Evolutionary conservation across 208 protist genomes (phyloP).

Genomic region (Tritrichomonas foetus): DNA sequence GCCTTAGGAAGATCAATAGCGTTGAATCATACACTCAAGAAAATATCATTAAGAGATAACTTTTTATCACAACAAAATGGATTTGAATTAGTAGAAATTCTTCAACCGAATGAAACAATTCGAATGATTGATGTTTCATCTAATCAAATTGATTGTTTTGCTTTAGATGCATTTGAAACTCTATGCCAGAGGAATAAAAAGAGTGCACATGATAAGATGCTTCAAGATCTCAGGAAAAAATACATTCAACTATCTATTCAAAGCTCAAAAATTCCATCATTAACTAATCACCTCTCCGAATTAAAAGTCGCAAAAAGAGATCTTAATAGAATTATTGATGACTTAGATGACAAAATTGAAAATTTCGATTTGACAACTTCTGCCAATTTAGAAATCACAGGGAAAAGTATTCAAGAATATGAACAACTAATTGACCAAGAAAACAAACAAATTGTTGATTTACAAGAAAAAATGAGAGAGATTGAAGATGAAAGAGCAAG

Average conservation of each 20-base stretch:
- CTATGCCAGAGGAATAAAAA: background rate
- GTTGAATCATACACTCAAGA: background rate
- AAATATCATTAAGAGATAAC: background rate
- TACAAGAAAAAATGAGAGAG: too few relatives aligned
- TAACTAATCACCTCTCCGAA: too few relatives aligned
- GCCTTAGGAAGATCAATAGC: background rate
- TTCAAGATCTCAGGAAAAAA: background rate
- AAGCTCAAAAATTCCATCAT: background rate
- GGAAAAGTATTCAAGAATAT: too few relatives aligned
- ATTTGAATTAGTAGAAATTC: background rate
- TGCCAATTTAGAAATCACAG: too few relatives aligned
- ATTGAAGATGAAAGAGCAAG: too few relatives aligned
- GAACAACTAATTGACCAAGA: too few relatives aligned
- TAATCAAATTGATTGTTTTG: slow-evolving; percentile 27
- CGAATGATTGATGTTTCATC: background rate
- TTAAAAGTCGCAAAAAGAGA: too few relatives aligned
- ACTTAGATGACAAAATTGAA: too few relatives aligned
- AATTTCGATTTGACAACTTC: too few relatives aligned
- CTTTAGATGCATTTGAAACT: background rate
- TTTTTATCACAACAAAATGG: background rate
- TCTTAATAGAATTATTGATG: too few relatives aligned
- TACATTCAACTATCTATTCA: slow-evolving; percentile 5
- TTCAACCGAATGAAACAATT: background rate
- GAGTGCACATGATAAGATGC: background rate
- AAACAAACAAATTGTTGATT: too few relatives aligned